phyloP scores from a whole-genome alignment of 2,329 filamentous ascomycete genomes.

The Sporothrix pseudoabietina region DNA sequence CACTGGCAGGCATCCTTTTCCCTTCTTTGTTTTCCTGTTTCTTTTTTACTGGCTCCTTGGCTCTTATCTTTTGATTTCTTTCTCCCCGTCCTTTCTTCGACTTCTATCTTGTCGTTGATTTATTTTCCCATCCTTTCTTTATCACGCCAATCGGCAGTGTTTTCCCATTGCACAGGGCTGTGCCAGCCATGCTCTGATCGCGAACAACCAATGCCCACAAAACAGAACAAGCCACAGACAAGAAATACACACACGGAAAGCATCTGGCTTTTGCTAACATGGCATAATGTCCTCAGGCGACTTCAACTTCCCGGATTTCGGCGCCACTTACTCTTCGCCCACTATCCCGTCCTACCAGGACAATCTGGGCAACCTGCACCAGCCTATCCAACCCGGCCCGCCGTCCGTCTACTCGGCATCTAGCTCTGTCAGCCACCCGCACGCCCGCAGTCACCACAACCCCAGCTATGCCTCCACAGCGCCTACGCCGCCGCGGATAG shows the following conservation, averaged over 20 bases:
- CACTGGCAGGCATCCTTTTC: background rate
- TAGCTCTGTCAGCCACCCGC: conserved; percentile 39
- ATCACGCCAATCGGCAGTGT: conserved; percentile 22
- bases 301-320: conserved; percentile 60
- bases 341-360: conserved; percentile 52
- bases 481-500: conserved; percentile 38
- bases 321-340: conserved; percentile 54
- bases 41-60: background rate
- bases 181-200: conserved; percentile 29
- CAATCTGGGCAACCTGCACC: conserved; percentile 45
- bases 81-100: background rate
- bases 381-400: conserved; percentile 57
- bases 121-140: background rate
- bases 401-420: conserved; percentile 48
- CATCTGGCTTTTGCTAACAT: conserved; percentile 45
- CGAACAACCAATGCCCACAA: background rate
- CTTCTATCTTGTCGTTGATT: background rate
- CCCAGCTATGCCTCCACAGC: conserved; percentile 38
- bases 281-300: conserved; percentile 57
- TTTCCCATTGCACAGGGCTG: conserved; percentile 31
- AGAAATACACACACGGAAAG: background rate
- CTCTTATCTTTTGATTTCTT: background rate
- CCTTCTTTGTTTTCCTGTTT: background rate
- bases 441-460: conserved; percentile 36
- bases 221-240: conserved; percentile 11